Conservation (phyloP, 1,284 basidiomycete species). For the Sporisorium iseilematis-ciliati region DNA sequence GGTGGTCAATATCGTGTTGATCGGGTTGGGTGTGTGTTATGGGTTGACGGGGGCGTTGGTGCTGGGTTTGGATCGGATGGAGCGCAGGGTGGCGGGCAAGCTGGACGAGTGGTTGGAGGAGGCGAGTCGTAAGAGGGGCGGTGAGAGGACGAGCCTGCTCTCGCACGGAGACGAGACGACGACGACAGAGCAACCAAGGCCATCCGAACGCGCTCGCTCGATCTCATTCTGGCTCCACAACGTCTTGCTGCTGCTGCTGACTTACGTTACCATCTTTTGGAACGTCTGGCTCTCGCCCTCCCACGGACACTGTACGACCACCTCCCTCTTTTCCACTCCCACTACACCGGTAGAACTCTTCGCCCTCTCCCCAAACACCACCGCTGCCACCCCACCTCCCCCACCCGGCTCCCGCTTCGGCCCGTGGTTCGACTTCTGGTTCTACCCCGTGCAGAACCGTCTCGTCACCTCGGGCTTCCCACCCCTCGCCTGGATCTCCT, state of each 20-base stretch:
- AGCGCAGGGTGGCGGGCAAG: conserved; percentile 10
- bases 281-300: conserved; percentile 51
- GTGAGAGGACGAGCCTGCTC: conserved; percentile 8
- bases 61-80: conserved; percentile 27
- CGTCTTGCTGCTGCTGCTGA: conserved; percentile 22
- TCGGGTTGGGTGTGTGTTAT: conserved; percentile 55
- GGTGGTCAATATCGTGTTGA: conserved; percentile 53
- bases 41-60: conserved; percentile 42
- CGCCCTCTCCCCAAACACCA: conserved; percentile 5
- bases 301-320: conserved; percentile 31
- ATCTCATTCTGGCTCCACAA: conserved; percentile 48
- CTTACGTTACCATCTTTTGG: conserved; percentile 44
- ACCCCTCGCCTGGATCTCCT: conserved; percentile 57
- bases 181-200: not conserved
- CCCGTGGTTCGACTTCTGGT: conserved; percentile 52
- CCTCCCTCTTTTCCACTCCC: not conserved
- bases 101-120: conserved; percentile 14
- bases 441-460: conserved; percentile 33
- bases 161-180: not conserved
- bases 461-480: conserved; percentile 56
- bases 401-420: conserved; percentile 18
- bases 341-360: conserved; percentile 13
- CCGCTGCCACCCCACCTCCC: not conserved
- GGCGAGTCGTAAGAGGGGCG: not conserved
- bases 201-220: conserved; percentile 12